Base-by-base conservation (phyloP, 2,329 filamentous ascomycete species). In the Dactylellina cionopaga region DNA sequence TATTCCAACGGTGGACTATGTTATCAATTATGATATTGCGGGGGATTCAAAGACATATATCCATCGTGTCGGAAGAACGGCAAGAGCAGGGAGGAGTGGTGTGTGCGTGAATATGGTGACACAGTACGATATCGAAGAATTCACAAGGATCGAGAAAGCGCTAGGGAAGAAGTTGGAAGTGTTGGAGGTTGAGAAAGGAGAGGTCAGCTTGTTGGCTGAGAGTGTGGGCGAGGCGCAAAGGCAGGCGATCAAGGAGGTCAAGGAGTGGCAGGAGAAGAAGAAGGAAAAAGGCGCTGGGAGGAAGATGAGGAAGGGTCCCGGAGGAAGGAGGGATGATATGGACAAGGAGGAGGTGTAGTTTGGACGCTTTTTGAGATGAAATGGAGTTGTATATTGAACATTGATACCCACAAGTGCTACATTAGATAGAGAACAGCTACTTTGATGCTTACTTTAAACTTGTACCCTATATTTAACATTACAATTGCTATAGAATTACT, bases 21-120 rank as follows among this genome's bases (percentile, higher is more conserved):
- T 97, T 1, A 80, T 96, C 75, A 96, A 96, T 81, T 91, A 89
- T 75, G 92, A 96, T 77, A 82, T 96, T 1, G 92, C 92, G 0
- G 86, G 88, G 25, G 92, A 96, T 80, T 91, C 87, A 77, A 96
- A 96, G 81, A 96, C 92, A 0, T 99, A 99, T 80, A 96, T 99
- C 76, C 95, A 99, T 82, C 89, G 95, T 9, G 94, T 97, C 55
- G 95, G 95, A 80, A 90, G 95, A 81, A 99, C 95, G 10, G 95
- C 95, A 2, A 89, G 95, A 86, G 95, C 95, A 0, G 95, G 95
- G 0, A 93, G 93, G 79, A 89, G 89, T 1, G 93, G 93, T 52
- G 86, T 91, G 43, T 92, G 92, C 6, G 85, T 96, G 47, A 91
- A 85, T 56, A 82, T 97, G 6, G 89, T 95, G 3, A 96, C 91